Evolutionary conservation across 768 basidiomycete species (phyloP).

Genomic region (Phaeolepiota aurea): DNA sequence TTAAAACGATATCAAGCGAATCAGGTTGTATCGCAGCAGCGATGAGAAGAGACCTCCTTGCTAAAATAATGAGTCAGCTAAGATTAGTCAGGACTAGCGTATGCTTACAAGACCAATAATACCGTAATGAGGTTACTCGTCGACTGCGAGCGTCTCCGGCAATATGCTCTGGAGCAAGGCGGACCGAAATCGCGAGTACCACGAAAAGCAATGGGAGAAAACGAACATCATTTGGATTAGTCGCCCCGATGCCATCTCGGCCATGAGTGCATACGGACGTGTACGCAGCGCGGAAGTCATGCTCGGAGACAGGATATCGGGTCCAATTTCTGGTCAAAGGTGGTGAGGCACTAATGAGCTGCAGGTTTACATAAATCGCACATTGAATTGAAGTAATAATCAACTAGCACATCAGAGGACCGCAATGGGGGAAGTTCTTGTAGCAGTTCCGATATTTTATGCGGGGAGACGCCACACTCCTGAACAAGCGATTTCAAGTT

Average conservation of each 20-base stretch:
- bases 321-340: constrained; percentile 96
- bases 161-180: constrained; percentile 80
- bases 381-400: constrained; percentile 76
- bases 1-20: constrained; percentile 85
- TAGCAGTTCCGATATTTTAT: constrained; percentile 83
- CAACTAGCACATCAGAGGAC: constrained; percentile 69
- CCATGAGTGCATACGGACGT: constrained; percentile 55
- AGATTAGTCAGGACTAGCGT: constrained; percentile 5
- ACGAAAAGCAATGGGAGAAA: constrained; percentile 92
- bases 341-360: constrained; percentile 8
- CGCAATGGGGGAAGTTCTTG: constrained; percentile 79
- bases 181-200: constrained; percentile 78
- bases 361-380: constrained; percentile 27
- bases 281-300: constrained; percentile 70
- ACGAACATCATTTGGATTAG: constrained; percentile 70
- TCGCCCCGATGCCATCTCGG: constrained; percentile 45
- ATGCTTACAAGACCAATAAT: constrained; percentile 91
- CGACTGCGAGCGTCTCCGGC: constrained; percentile 71
- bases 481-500: constrained; percentile 80
- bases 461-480: constrained; percentile 88
- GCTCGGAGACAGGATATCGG: constrained; percentile 84
- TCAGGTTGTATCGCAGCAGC: constrained; percentile 93
- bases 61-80: constrained; percentile 30
- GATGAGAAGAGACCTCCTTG: constrained; percentile 80
- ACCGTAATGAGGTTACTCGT: constrained; percentile 75